phyloP scores from a whole-genome alignment of 2,329 filamentous ascomycete species.

The Penicillium sclerotigenum region DNA sequence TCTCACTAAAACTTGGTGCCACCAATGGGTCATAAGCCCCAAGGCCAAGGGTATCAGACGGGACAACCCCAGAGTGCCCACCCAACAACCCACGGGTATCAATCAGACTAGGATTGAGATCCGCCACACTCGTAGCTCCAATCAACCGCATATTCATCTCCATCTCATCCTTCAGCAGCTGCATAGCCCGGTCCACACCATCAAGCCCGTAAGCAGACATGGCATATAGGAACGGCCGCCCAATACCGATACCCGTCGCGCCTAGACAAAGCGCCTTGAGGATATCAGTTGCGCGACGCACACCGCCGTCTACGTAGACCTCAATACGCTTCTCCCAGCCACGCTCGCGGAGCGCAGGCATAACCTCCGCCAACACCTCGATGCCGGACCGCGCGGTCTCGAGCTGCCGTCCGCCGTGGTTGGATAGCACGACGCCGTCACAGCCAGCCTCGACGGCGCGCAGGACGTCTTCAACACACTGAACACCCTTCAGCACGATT shows the following conservation, averaged over 20 bases:
- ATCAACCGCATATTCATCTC: slow-evolving; percentile 99
- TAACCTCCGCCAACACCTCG: slow-evolving; percentile 88
- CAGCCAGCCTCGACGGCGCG: slow-evolving; percentile 77
- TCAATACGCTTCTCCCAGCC: slow-evolving; percentile 76
- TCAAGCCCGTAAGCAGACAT: slow-evolving; percentile 88
- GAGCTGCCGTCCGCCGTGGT: slow-evolving; percentile 92
- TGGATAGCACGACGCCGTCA: slow-evolving; percentile 88
- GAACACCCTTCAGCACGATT: slow-evolving; percentile 93
- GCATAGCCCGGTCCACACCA: slow-evolving; percentile 89
- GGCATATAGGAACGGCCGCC: slow-evolving; percentile 89
- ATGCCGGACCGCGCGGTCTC: slow-evolving; percentile 87
- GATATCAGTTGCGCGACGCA: slow-evolving; percentile 87
- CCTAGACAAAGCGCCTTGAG: slow-evolving; percentile 93
- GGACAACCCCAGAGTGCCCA: slow-evolving; percentile 57
- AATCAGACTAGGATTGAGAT: slow-evolving; percentile 76
- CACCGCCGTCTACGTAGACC: slow-evolving; percentile 85
- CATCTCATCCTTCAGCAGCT: slow-evolving; percentile 90
- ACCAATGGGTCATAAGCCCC: slow-evolving; percentile 57
- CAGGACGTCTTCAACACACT: slow-evolving; percentile 92
- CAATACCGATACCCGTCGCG: slow-evolving; percentile 88
- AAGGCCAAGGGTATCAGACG: slow-evolving; percentile 59
- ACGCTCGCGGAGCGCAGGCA: slow-evolving; percentile 75
- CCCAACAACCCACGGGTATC: slow-evolving; percentile 67
- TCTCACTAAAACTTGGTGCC: slow-evolving; percentile 49
- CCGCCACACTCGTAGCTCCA: slow-evolving; percentile 68